phyloP scores from a whole-genome alignment of 495 filamentous ascomycete species.

The Penicillium longicatenatum region DNA sequence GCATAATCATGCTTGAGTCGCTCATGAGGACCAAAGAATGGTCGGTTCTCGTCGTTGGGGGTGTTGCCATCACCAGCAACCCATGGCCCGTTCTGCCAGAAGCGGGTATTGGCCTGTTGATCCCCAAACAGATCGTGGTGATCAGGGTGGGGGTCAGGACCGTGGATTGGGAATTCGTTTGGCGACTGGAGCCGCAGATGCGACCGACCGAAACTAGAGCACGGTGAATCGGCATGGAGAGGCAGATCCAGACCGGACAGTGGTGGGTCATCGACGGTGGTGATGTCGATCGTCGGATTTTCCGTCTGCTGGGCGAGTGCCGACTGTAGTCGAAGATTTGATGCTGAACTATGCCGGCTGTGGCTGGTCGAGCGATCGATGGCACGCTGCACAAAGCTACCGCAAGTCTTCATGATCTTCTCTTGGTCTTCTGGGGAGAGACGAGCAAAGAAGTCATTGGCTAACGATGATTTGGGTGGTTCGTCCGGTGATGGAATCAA shows the following conservation, averaged over 20 bases:
- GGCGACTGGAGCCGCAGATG: slow-evolving; percentile 50
- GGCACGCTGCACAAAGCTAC: slow-evolving; percentile 49
- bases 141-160: slow-evolving; percentile 42
- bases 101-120: slow-evolving; percentile 51
- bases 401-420: slow-evolving; percentile 50
- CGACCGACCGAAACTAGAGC: slow-evolving; percentile 52
- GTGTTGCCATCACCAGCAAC: slow-evolving; percentile 51
- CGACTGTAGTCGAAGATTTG: slow-evolving; percentile 46
- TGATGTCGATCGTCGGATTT: slow-evolving; percentile 52
- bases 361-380: slow-evolving; percentile 45
- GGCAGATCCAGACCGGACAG: slow-evolving; percentile 45
- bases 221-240: slow-evolving; percentile 48
- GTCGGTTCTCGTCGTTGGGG: slow-evolving; percentile 50
- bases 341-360: slow-evolving; percentile 46
- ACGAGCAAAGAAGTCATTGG: slow-evolving; percentile 48
- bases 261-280: slow-evolving; percentile 46
- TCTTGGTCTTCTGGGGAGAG: slow-evolving; percentile 45
- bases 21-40: slow-evolving; percentile 51
- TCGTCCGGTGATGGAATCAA: slow-evolving; percentile 40
- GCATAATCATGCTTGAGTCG: slow-evolving; percentile 54
- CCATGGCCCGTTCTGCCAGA: slow-evolving; percentile 53
- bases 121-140: slow-evolving; percentile 53
- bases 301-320: slow-evolving; percentile 49
- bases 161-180: slow-evolving; percentile 47
- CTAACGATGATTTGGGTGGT: slow-evolving; percentile 43